Conservation (phyloP, 257 asterid species). For the Nicotiana otophora region DNA sequence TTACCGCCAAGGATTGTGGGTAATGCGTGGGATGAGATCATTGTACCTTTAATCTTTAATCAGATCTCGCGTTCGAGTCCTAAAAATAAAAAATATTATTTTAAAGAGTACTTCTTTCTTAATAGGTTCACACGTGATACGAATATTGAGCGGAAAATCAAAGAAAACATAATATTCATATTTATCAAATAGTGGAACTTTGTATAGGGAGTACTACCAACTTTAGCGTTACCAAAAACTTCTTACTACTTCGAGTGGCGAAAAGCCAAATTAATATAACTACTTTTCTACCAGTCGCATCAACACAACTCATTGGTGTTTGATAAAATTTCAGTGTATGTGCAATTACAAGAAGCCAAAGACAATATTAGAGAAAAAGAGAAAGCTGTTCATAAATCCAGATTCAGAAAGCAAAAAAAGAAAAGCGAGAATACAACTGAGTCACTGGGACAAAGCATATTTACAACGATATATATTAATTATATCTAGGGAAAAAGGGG, state of each 20-base stretch:
- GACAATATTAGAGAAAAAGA: not conserved
- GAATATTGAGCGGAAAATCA: no score
- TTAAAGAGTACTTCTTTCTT: no score
- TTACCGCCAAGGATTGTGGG: no score
- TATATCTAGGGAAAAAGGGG: not conserved
- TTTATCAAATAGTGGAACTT: no score
- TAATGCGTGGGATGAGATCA: no score
- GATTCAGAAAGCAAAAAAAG: not conserved
- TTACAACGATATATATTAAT: not conserved
- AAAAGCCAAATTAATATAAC: not conserved
- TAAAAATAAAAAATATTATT: no score
- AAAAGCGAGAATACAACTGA: not conserved
- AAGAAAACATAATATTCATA: no score
- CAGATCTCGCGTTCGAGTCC: rapidly evolving
- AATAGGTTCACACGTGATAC: no score
- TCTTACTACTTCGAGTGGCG: not conserved
- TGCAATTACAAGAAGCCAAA: not conserved
- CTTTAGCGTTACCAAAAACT: not conserved
- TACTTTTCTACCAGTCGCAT: not conserved
- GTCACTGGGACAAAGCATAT: not conserved
- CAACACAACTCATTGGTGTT: not conserved
- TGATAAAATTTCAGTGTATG: not conserved
- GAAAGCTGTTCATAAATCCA: not conserved
- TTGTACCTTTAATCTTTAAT: no score
- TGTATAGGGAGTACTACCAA: no score